phyloP scores from a whole-genome alignment of 352 stramenopile species.

The Phytophthora constricta region DNA sequence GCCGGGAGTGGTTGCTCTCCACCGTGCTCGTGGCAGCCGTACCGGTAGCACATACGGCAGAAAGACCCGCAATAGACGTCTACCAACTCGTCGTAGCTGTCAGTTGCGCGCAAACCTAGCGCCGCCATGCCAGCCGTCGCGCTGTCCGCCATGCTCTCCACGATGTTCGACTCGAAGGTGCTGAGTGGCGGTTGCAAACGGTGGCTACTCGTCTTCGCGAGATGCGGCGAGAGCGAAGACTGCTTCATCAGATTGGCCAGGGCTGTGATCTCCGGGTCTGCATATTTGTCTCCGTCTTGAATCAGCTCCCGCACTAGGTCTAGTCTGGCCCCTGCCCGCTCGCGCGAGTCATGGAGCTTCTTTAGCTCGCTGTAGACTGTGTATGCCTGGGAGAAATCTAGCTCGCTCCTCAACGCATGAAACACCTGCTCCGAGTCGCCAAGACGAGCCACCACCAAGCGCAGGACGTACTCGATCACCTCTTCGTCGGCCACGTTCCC shows the following conservation, averaged over 20 bases:
- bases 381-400: conserved; percentile 42
- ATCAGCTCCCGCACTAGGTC: conserved; percentile 18
- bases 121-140: conserved; percentile 18
- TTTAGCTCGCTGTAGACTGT: conserved; percentile 49
- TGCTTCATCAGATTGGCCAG: conserved; percentile 31
- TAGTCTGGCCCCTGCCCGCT: conserved; percentile 13
- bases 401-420: conserved; percentile 40
- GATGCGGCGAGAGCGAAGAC: conserved; percentile 20
- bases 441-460: conserved; percentile 39
- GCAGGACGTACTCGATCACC: conserved; percentile 49
- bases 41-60: conserved; percentile 92
- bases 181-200: conserved; percentile 53
- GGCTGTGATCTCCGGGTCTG: conserved; percentile 16
- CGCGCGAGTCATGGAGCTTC: conserved; percentile 32
- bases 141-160: conserved; percentile 26
- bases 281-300: not conserved
- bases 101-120: conserved; percentile 54
- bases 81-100: conserved; percentile 72
- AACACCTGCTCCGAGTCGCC: conserved; percentile 45
- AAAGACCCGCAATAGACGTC: conserved; percentile 89
- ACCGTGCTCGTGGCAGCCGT: conserved; percentile 91
- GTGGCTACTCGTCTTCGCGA: conserved; percentile 10
- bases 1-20: conserved; percentile 73
- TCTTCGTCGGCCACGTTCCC: conserved; percentile 42
- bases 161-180: conserved; percentile 67